These are phyloP conservation scores for Talaromyces verruculosus DNA, from an alignment of 2,329 filamentous ascomycete genomes.

Conservation along the genomic window DNA sequence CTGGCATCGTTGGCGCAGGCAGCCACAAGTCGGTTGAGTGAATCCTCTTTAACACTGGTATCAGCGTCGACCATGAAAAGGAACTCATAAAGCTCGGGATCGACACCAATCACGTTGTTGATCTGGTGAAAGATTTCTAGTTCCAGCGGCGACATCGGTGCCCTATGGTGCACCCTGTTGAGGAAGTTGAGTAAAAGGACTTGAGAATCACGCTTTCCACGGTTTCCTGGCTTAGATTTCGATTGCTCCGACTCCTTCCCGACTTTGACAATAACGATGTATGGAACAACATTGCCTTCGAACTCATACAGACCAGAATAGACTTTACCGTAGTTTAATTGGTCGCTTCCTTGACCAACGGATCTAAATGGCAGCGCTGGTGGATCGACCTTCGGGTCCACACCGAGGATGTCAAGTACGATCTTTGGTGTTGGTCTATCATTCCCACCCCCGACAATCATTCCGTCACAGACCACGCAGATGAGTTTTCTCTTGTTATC, in stretches of 20 bases:
- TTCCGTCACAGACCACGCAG: conserved; percentile 92
- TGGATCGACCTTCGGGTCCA: conserved; percentile 94
- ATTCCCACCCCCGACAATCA: conserved; percentile 94
- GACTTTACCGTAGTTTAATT: conserved; percentile 97
- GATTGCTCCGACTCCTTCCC: conserved; percentile 93
- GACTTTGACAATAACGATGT: conserved; percentile 92
- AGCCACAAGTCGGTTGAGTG: conserved; percentile 86
- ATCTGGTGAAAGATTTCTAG: conserved; percentile 99
- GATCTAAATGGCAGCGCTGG: conserved; percentile 93
- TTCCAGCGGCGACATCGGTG: conserved; percentile 93
- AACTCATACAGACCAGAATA: conserved; percentile 97
- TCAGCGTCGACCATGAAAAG: conserved; percentile 97
- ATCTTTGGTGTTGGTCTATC: conserved; percentile 97
- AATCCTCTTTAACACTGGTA: conserved; percentile 89
- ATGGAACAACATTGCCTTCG: conserved; percentile 96
- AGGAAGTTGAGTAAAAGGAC: conserved; percentile 95
- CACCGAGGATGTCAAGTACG: conserved; percentile 92
- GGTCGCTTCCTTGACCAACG: conserved; percentile 81
- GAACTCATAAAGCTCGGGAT: conserved; percentile 96
- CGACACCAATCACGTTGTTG: conserved; percentile 98
- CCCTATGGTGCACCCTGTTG: conserved; percentile 92
- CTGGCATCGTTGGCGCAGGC: conserved; percentile 91
- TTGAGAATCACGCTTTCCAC: conserved; percentile 97
- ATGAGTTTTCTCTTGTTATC: conserved; percentile 99
- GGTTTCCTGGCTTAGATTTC: conserved; percentile 92